Base-by-base conservation (phyloP, 2,329 filamentous ascomycete genomes). In the Didymella arachidicola region DNA sequence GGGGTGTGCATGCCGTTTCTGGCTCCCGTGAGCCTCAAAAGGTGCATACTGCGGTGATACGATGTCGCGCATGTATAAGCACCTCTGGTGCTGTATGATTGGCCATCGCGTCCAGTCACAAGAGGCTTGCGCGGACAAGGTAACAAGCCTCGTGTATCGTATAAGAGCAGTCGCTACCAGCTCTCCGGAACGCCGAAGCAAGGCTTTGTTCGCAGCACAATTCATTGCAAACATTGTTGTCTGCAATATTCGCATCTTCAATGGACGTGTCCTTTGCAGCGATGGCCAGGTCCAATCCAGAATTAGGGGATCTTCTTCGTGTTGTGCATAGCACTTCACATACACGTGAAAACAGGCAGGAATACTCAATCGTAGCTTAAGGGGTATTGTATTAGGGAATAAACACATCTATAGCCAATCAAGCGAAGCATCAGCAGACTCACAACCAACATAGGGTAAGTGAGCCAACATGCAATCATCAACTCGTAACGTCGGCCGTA, bases 331-430 rank as follows among this genome's bases (percentile, higher is more conserved):
- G 32, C 3, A 18, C 16, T n/a, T 25, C 38, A 41, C 14, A 6
- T 3, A 18, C 10, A 22, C n/a, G 3, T 10, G 7, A 11, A 7
- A 25, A 10, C 38, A 7, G 14, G 19, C 19, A 41, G 18, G 7
- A 25, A 14, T 4, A 11, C 38, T 47, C 25, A 32, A 41, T 50
- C 19, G 22, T 26, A 44, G 41, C 47, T 32, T 32, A 57, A 50
- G 26, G 57, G 53, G 48, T 56, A 60, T 56, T 49, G 47, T 19
- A 60, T 56, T 60, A 60, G 48, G 57, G 48, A 56, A 56, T 42
- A 51, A 44, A 26, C 27, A 27, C 18, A 45, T 51, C 52, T 55
- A 52, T 32, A 46, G 39, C 34, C 39, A 59, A 54, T 50, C 45
- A 59, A 58, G 51, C 46, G 43, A 52, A 43, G 42, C 46, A 55